phyloP scores from a whole-genome alignment of 192 early-diverging fungal species.

The Coemansia sp. region DNA sequence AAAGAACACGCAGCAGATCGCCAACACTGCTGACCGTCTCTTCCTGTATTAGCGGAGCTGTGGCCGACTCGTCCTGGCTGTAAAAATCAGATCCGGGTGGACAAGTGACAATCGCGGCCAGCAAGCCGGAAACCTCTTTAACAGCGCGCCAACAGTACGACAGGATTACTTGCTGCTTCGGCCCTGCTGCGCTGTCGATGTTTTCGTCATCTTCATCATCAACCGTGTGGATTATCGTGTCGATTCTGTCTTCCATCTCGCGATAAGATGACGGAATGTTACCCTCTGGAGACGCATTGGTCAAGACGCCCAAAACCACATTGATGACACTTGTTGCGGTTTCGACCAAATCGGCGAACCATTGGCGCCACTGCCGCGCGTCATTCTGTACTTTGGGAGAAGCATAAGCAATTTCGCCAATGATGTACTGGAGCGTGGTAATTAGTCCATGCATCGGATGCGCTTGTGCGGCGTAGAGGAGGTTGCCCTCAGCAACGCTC shows the following conservation, averaged over 20 bases:
- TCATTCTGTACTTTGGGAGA: constrained; percentile 48
- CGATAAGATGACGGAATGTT: constrained; percentile 79
- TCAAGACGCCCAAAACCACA: constrained; percentile 68
- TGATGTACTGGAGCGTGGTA: constrained; percentile 60
- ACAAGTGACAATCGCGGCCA: constrained; percentile 42
- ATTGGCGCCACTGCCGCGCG: constrained; percentile 53
- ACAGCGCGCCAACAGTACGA: constrained; percentile 92
- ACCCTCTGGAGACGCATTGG: constrained; percentile 84
- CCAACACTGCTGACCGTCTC: constrained; percentile 47
- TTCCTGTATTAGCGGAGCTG: constrained; percentile 13
- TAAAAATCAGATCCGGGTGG: constrained; percentile 27
- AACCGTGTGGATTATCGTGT: constrained; percentile 44
- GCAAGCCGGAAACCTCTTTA: constrained; percentile 75
- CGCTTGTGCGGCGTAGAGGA: constrained; percentile 54
- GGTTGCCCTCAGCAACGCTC: constrained; percentile 44
- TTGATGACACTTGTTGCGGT: constrained; percentile 59
- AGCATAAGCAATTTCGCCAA: constrained; percentile 61
- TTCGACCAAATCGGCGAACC: constrained; percentile 49
- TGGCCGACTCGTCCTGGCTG: background rate
- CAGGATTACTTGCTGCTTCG: constrained; percentile 80
- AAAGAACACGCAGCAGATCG: constrained; percentile 51
- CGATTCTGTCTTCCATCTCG: constrained; percentile 62
- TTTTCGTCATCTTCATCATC: constrained; percentile 10
- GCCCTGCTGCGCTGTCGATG: constrained; percentile 46
- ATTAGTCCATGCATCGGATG: constrained; percentile 62